Evolutionary conservation across 441 rosid species (phyloP).

Genomic region (Pelargonium citronellum): DNA sequence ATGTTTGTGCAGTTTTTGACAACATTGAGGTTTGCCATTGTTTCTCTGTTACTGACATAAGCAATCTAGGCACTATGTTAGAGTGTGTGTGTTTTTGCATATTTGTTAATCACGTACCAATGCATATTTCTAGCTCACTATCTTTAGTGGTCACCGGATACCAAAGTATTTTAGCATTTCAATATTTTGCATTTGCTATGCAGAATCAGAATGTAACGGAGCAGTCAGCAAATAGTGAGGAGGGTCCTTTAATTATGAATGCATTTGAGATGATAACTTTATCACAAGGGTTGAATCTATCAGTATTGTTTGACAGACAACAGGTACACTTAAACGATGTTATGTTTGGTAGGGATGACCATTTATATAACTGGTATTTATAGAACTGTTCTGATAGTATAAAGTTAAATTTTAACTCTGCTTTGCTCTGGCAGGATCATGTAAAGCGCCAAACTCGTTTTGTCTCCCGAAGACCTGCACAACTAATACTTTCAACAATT

Average conservation of each 20-base stretch:
- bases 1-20: constrained; percentile 67
- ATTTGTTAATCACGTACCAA: no score
- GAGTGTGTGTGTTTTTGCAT: no score
- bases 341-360: neutral
- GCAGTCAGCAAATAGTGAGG: constrained; percentile 37
- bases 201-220: constrained; percentile 71
- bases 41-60: no score
- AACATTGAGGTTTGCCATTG: constrained; percentile 63
- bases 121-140: neutral
- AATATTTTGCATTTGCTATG: constrained; percentile 18
- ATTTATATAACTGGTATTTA: no score
- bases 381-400: no score
- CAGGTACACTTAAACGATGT: constrained; percentile 52
- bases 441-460: constrained; percentile 87
- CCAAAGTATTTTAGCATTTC: no score
- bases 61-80: no score
- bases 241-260: constrained; percentile 72
- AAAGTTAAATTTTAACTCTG: neutral
- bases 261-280: constrained; percentile 96
- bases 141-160: no score
- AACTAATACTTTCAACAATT: constrained; percentile 50
- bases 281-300: constrained; percentile 87
- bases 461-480: constrained; percentile 66
- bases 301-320: constrained; percentile 77
- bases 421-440: constrained; percentile 48